Base-by-base conservation (phyloP, 2,329 filamentous ascomycete species). In the Bipolaris bicolor region DNA sequence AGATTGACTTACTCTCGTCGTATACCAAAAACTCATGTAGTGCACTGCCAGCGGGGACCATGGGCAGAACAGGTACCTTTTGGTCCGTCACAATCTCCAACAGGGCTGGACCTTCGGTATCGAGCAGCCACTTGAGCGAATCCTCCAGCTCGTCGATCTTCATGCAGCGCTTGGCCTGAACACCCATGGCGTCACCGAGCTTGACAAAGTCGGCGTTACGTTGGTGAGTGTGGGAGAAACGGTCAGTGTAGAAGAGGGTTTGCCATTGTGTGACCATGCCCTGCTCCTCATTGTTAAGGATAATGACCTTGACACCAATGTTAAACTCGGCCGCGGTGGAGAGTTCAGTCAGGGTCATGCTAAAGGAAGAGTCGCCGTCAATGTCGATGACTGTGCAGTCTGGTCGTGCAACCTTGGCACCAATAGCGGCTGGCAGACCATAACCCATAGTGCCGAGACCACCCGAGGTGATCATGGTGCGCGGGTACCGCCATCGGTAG, bases 251-350 rank as follows among this genome's bases (percentile, higher is more conserved):
- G 81, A 98, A 98, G 65, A 98, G 87, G 70, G 92, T 93, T 80
- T 98, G 94, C 94, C 94, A 98, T 81, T 97, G 94, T 1, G 93
- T 97, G 41, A 98, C 93, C 94, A 98, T 98, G 52, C 94, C 94
- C 80, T 97, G 94, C 79, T 98, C 92, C 78, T 96, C 92, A 78
- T 97, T 99, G 83, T 98, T 98, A 54, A 99, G 79, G 24, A 98
- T 84, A 68, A 98, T 92, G 59, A 98, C 85, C 85, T 98, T 98
- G 78, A 96, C 89, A 64, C 91, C 93, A 76, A 98, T 97, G 81
- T 95, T 91, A 83, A 98, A 98, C 80, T 99, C 93, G 7, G 90
- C 87, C 40, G 93, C 93, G 1, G 94, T 97, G 44, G 90, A 91
- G 51, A 99, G 87, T 81, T 99, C 95, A 1, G 94, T 97, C 58